Base-by-base conservation (phyloP, 2,329 filamentous ascomycete genomes). In the Neopestalotiopsis clavispora region DNA sequence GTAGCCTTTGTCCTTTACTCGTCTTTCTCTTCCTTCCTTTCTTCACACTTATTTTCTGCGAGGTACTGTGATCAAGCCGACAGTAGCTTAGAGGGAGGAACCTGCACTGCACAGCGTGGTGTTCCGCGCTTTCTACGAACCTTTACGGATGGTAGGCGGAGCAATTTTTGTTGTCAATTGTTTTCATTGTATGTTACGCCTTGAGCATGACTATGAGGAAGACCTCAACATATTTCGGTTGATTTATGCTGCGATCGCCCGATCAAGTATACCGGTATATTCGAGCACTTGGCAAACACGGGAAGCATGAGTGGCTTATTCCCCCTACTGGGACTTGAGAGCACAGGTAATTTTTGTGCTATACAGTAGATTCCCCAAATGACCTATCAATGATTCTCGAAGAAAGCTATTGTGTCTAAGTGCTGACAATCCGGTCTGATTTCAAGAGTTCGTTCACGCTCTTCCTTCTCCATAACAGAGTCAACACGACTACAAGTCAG, bases 31-130 rank as follows among this genome's bases (percentile, higher is more conserved):
- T 76, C 23, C 23, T 72, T 75, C 79, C 81, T 78, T 72, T 78
- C 82, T 79, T 82, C 80, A 86, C 85, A 85, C 84, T 85, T 86
- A 85, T 83, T 83, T 86, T 85, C 78, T 80, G 78, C 77, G 77
- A 79, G 75, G 74, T 73, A 72, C 75, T 77, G 76, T 75, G 84
- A 77, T 86, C 84, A 85, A 72, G 81, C 82, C 81, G 75, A 72
- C 78, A 76, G 74, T 74, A 68, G 73, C 74, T 77, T 80, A 84
- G 80, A 76, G 74, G 74, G 80, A 81, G 77, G 80, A 79, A 80
- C 82, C 84, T 86, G 83, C 84, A 86, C 85, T 84, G 84, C 84
- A 86, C 84, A 84, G 76, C 83, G 84, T 80, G 84, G 84, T 80
- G 82, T 83, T 79, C 75, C 79, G 78, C 80, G 77, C 76, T 74